Base-by-base conservation (phyloP, 1,139 yeast genomes). In the Scheffersomyces parashehatae region DNA sequence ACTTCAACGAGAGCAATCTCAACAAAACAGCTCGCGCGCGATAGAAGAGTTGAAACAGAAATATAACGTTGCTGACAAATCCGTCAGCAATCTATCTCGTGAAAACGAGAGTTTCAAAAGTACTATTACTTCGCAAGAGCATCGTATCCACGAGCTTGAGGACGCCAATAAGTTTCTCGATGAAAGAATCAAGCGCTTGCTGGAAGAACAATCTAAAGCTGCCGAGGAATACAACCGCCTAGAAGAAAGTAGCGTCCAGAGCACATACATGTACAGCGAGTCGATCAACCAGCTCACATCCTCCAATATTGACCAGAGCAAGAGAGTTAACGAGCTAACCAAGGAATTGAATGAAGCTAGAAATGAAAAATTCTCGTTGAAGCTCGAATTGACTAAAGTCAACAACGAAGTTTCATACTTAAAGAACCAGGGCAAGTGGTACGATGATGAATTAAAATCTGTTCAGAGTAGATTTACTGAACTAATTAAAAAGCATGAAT, bases 1-100 rank as follows among this genome's bases (percentile, higher is more conserved):
- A 54, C 72, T 83, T 20, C 74, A 75, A 41, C 66, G 72, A 42
- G 89, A 84, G 54, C 87, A 81, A 52, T 51, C 70, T 5, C 64
- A 70, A 28, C 82, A 75, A 44, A 52, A 30, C 8, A 41, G 43
- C n/a, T 28, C 43, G 6, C 51, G 49, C 20, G 20, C 36, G 6
- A 44, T 55, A 5, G 54, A 54, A 6, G 53, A 43, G 16, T 48
- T 50, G 32, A 54, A 50, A 24, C 9, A 29, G 3, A 48, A 46
- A 39, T 46, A 48, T 34, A 52, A 45, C 11, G 35, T 37, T 8
- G 37, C 50, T 4, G 55, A 55, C 35, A 44, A 42, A 12, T 43
- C 45, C 26, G 31, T 47, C 9, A 50, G 46, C 29, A 43, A 36
- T 8, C 40, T 54, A n/a, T 43, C 45, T 4, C 37, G 39, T 6